Conservation (phyloP, 2,329 filamentous ascomycete species). For the Zasmidium citrigriseum region DNA sequence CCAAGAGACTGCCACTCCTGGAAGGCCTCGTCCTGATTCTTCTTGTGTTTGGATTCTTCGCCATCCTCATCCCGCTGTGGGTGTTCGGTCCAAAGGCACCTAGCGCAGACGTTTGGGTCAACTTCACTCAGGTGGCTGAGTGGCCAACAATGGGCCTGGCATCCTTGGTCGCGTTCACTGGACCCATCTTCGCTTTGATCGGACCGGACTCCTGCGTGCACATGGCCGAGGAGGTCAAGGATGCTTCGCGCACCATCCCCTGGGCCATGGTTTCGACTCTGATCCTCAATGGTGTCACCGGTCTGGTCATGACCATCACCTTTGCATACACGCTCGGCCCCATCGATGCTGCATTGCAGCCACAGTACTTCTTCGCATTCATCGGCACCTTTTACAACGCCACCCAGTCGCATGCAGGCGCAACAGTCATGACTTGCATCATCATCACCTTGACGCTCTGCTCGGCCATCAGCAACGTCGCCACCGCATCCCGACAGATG, state of each 20-base stretch:
- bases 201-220: constrained; percentile 26
- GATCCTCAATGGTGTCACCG: constrained; percentile 43
- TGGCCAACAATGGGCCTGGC: constrained; percentile 33
- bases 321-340: constrained; percentile 40
- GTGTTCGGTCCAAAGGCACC: constrained; percentile 27
- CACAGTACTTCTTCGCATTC: constrained; percentile 28
- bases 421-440: constrained; percentile 35
- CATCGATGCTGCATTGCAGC: constrained; percentile 31
- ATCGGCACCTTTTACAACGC: constrained; percentile 40
- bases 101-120: constrained; percentile 26
- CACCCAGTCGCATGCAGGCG: constrained; percentile 36
- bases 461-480: constrained; percentile 40
- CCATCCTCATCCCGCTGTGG: constrained; percentile 34
- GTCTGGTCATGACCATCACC: constrained; percentile 44
- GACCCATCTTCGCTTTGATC: constrained; percentile 25
- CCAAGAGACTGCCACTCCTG: constrained; percentile 29
- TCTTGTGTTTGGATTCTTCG: constrained; percentile 34
- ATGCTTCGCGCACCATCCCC: constrained; percentile 36
- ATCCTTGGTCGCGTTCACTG: constrained; percentile 25
- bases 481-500: constrained; percentile 44
- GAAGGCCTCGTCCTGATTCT: constrained; percentile 32
- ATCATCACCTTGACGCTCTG: constrained; percentile 43
- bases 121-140: constrained; percentile 20
- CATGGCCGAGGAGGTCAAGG: constrained; percentile 34
- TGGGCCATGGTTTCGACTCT: constrained; percentile 44